Evolutionary conservation across 2,329 filamentous ascomycete genomes (phyloP).

Genomic region (Orbilia javanica): DNA sequence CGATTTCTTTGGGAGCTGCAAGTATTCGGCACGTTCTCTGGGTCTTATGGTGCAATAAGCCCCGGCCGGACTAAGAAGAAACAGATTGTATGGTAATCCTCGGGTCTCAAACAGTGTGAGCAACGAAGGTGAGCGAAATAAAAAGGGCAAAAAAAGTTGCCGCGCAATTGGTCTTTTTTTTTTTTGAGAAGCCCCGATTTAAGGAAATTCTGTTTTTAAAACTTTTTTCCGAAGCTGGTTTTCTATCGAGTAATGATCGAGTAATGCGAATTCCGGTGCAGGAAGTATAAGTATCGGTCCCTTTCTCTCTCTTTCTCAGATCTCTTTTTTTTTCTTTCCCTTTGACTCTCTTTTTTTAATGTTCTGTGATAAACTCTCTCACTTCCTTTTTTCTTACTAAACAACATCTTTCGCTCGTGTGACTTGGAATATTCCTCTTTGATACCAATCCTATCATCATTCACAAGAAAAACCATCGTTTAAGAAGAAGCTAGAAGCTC

Average conservation of each 20-base stretch:
- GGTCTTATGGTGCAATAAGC: constrained; percentile 14
- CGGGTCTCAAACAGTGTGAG: background rate
- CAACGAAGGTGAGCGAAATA: constrained; percentile 3
- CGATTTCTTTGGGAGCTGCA: background rate
- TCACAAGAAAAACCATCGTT: background rate
- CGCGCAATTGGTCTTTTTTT: background rate
- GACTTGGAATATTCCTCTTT: background rate
- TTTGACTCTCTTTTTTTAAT: constrained; percentile 4
- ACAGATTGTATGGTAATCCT: too few relatives aligned
- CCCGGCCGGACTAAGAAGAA: too few relatives aligned
- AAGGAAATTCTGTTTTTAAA: background rate
- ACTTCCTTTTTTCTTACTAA: background rate
- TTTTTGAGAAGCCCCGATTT: background rate
- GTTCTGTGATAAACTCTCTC: background rate
- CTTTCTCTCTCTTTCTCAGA: background rate
- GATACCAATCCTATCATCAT: background rate
- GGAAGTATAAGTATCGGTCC: constrained; percentile 30
- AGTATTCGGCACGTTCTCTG: background rate
- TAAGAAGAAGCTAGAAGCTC: too few relatives aligned
- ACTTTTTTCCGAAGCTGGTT: constrained; percentile 33
- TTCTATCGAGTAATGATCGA: constrained; percentile 58
- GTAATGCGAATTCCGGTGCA: constrained; percentile 37
- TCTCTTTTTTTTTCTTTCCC: too few relatives aligned
- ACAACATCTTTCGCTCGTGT: constrained; percentile 16
- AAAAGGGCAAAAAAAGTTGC: constrained; percentile 8